Conservation (phyloP, 768 basidiomycete genomes). For the Trichaptum fuscoviolaceum region DNA sequence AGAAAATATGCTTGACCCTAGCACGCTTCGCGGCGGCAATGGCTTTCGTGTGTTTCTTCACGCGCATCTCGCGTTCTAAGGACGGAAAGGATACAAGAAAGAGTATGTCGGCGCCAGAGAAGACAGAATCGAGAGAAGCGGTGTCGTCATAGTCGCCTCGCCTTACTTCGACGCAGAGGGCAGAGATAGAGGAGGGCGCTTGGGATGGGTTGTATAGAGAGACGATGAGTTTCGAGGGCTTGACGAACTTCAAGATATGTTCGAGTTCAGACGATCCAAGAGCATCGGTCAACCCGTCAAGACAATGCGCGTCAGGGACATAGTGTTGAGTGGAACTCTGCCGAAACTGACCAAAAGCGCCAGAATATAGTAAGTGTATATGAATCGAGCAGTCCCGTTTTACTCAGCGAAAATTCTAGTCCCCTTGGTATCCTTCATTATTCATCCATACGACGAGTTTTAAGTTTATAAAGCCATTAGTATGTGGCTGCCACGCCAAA, state of each 20-base stretch:
- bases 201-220: constrained; percentile 28
- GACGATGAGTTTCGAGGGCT: constrained; percentile 26
- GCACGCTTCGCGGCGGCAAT: constrained; percentile 31
- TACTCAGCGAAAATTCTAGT: too few relatives aligned
- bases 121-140: constrained; percentile 27
- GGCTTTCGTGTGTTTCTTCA: constrained; percentile 25
- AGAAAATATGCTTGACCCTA: constrained; percentile 29
- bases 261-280: constrained; percentile 31
- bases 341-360: too few relatives aligned
- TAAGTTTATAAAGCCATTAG: too few relatives aligned
- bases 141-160: constrained; percentile 27
- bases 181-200: constrained; percentile 18
- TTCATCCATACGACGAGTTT: too few relatives aligned
- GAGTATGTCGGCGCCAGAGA: constrained; percentile 27
- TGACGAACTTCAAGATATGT: constrained; percentile 24
- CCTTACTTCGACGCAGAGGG: constrained; percentile 19
- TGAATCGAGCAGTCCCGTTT: too few relatives aligned
- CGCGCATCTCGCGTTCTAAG: constrained; percentile 26
- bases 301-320: constrained; percentile 22
- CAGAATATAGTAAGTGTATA: too few relatives aligned
- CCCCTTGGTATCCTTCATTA: too few relatives aligned
- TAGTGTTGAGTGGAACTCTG: too few relatives aligned
- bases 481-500: too few relatives aligned
- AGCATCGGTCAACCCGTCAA: constrained; percentile 32
- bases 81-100: constrained; percentile 30